A percentile compares a stretch with the other conserved stretches of the same genome.
phyloP scores from a whole-genome alignment of 2,329 filamentous ascomycete species.

The Fusarium sp. region DNA sequence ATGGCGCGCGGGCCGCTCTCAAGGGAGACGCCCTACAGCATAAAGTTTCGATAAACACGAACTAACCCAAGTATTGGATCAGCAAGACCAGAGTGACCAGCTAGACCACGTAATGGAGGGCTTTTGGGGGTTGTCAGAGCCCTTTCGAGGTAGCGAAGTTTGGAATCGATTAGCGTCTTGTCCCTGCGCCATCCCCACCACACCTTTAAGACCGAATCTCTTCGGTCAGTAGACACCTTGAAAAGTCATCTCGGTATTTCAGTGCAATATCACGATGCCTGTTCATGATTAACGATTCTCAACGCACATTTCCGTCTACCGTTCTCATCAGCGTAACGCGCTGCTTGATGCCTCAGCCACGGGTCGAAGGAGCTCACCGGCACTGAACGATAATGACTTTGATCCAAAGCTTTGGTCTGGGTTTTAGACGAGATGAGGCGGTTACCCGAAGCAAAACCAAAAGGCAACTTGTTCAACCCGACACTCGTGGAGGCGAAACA shows the following conservation, averaged over 20 bases:
- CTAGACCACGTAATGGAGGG: constrained; percentile 8
- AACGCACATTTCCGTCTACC: neutral
- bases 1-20: constrained; percentile 45
- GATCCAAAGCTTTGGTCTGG: constrained; percentile 22
- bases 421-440: constrained; percentile 33
- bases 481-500: constrained; percentile 39
- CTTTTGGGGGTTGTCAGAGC: constrained; percentile 23
- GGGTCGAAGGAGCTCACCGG: neutral
- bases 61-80: constrained; percentile 26
- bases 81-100: constrained; percentile 10
- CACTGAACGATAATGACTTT: neutral
- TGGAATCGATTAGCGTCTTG: constrained; percentile 34
- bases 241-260: constrained; percentile 8
- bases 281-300: neutral
- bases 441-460: constrained; percentile 36
- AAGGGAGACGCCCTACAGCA: constrained; percentile 37
- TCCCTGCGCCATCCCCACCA: constrained; percentile 29
- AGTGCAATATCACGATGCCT: constrained; percentile 3
- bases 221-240: constrained; percentile 18
- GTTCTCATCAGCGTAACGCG: neutral
- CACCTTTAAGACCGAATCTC: constrained; percentile 32
- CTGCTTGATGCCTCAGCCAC: neutral
- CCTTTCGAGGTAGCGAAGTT: constrained; percentile 27
- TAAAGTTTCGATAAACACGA: constrained; percentile 34
- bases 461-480: constrained; percentile 36